These are phyloP conservation scores for Diplodia corticola DNA, from an alignment of 2,329 filamentous ascomycete genomes.

Conservation along the genomic window DNA sequence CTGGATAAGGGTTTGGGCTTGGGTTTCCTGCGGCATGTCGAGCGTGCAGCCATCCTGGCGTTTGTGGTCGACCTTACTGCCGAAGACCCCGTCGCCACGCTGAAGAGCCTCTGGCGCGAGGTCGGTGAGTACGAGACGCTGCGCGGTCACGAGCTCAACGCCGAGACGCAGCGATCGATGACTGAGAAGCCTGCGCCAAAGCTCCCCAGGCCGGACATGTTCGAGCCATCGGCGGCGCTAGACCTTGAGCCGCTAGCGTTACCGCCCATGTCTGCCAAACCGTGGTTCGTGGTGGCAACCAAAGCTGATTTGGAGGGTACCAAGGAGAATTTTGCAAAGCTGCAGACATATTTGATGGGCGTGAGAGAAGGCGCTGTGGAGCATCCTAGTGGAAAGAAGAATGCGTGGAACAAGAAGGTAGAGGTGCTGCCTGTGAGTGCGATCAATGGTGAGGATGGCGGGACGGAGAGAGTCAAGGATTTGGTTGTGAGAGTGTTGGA, in stretches of 20 bases:
- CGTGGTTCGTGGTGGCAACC: conserved; percentile 94
- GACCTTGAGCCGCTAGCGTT: conserved; percentile 45
- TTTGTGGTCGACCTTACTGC: conserved; percentile 87
- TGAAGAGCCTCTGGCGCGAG: conserved; percentile 86
- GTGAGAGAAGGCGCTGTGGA: conserved; percentile 62
- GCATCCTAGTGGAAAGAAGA: conserved; percentile 71
- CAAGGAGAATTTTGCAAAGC: conserved; percentile 69
- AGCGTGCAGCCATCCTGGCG: conserved; percentile 86
- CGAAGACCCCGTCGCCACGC: conserved; percentile 74
- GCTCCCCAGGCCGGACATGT: conserved; percentile 20
- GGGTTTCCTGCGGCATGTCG: conserved; percentile 89
- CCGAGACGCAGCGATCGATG: conserved; percentile 64
- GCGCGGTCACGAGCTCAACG: conserved; percentile 69
- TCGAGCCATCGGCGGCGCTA: conserved; percentile 26
- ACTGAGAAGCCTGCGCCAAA: conserved; percentile 23
- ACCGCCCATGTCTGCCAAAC: conserved; percentile 85
- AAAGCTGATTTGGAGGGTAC: conserved; percentile 85
- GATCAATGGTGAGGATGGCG: conserved; percentile 69
- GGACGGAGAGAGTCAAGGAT: conserved; percentile 72
- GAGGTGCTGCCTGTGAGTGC: conserved; percentile 83
- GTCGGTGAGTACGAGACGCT: conserved; percentile 84
- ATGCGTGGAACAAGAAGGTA: conserved; percentile 59
- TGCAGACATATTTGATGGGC: conserved; percentile 69
- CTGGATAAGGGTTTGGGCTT: conserved; percentile 88
- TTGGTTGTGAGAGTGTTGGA: conserved; percentile 70